phyloP scores from a whole-genome alignment of 78 protist species.

The Cavenderia fasciculata region DNA sequence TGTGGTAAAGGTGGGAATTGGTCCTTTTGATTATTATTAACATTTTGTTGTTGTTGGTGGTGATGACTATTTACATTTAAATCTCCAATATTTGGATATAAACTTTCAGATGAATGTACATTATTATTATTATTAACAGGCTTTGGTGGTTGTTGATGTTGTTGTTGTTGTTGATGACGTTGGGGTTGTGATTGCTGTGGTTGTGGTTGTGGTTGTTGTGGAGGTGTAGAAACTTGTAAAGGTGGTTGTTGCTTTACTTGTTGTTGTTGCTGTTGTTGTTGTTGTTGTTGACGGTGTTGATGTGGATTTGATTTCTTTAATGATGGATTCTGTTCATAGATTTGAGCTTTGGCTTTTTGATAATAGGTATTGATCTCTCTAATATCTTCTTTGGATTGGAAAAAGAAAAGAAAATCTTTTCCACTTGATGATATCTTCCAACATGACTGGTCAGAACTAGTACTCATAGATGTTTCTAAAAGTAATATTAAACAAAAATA shows the following conservation, averaged over 20 bases:
- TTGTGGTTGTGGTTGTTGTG: slow-evolving; percentile 2
- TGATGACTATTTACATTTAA: neutral
- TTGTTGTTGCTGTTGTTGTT: slow-evolving; percentile 9
- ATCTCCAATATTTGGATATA: neutral
- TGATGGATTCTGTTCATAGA: slow-evolving; percentile 1
- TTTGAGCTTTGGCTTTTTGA: slow-evolving; percentile 9
- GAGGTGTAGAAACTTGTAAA: neutral
- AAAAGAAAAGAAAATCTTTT: slow-evolving; percentile 34
- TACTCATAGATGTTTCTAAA: slow-evolving; percentile 12
- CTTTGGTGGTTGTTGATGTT: neutral
- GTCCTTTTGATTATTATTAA: neutral
- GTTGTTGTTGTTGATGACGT: neutral
- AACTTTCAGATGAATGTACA: too few species aligned
- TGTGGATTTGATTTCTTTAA: too few species aligned
- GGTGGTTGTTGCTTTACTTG: slow-evolving; percentile 6
- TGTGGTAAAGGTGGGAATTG: neutral
- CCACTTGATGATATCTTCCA: slow-evolving; percentile 38
- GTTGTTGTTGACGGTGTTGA: slow-evolving; percentile 21
- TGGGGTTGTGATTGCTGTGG: neutral
- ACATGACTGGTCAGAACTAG: neutral
- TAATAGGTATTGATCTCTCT: neutral
- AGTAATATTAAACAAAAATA: neutral
- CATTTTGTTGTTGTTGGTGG: slow-evolving; percentile 1
- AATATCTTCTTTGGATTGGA: slow-evolving; percentile 30
- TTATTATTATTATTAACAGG: neutral